Percentiles rank a stretch among this genome's conserved stretches.
Conservation (phyloP, 2,329 filamentous ascomycete species). For the Clarireedia monteithiana region DNA sequence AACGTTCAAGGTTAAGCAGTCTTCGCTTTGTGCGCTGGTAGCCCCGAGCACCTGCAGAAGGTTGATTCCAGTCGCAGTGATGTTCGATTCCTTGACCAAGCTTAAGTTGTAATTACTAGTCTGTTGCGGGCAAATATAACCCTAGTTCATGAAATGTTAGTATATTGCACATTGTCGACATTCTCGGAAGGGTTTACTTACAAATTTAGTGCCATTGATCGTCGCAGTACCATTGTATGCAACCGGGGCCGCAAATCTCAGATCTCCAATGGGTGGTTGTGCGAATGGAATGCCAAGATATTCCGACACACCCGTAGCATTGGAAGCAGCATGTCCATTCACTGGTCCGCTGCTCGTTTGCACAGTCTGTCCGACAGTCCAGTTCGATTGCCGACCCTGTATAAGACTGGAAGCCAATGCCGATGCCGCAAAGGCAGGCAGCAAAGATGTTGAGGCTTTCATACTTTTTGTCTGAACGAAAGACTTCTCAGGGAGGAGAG, state of each 20-base stretch:
- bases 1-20: constrained; percentile 34
- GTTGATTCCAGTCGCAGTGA: neutral
- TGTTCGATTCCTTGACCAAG: neutral
- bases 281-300: constrained; percentile 37
- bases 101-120: neutral
- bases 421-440: neutral
- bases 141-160: constrained; percentile 17
- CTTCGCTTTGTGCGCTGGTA: constrained; percentile 23
- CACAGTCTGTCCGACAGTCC: constrained; percentile 25
- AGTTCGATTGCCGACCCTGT: constrained; percentile 12
- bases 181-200: constrained; percentile 15
- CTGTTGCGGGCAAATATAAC: neutral
- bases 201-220: constrained; percentile 22
- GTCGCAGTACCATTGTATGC: constrained; percentile 13
- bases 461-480: neutral
- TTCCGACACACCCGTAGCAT: constrained; percentile 20
- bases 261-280: constrained; percentile 31
- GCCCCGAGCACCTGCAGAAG: neutral
- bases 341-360: constrained; percentile 25
- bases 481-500: neutral
- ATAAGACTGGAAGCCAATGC: neutral
- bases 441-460: neutral
- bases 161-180: constrained; percentile 8
- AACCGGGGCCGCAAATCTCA: constrained; percentile 29
- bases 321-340: constrained; percentile 20